These are phyloP conservation scores for Nakazawaea wickerhamii DNA, from an alignment of 805 yeast species.

Conservation along the genomic window DNA sequence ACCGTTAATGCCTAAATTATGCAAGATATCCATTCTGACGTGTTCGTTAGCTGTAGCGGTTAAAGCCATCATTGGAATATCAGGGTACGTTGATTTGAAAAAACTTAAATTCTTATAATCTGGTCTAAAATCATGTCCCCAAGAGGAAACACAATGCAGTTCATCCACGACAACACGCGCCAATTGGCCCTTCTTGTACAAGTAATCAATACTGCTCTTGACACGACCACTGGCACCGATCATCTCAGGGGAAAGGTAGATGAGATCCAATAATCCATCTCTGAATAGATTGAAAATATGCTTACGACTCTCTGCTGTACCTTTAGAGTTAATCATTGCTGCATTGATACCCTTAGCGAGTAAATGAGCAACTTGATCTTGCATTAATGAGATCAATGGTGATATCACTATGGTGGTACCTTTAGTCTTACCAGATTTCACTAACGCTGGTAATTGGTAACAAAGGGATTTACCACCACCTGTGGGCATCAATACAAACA, in stretches of 20 bases:
- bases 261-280: slow-evolving; percentile 63
- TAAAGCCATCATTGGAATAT: slow-evolving; percentile 87
- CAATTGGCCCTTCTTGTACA: slow-evolving; percentile 50
- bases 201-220: slow-evolving; percentile 50
- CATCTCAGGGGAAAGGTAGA: slow-evolving; percentile 95
- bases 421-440: slow-evolving; percentile 62
- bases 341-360: slow-evolving; percentile 65
- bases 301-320: slow-evolving; percentile 55
- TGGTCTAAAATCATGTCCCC: slow-evolving; percentile 99
- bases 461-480: slow-evolving; percentile 98
- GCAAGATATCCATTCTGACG: slow-evolving; percentile 80
- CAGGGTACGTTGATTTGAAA: slow-evolving; percentile 70
- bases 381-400: slow-evolving; percentile 94
- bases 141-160: slow-evolving; percentile 96
- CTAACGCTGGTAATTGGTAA: slow-evolving; percentile 90
- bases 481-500: slow-evolving; percentile 95
- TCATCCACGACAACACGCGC: slow-evolving; percentile 94
- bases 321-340: slow-evolving; percentile 82
- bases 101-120: slow-evolving; percentile 79
- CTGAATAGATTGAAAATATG: slow-evolving; percentile 57
- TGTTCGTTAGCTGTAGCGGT: slow-evolving; percentile 96
- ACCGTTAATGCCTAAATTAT: slow-evolving; percentile 57
- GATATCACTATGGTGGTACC: slow-evolving; percentile 93
- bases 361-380: slow-evolving; percentile 89
- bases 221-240: slow-evolving; percentile 69